Evolutionary conservation across 306 rosid genomes (phyloP).

Genomic region (Astragalus glycyphyllos): DNA sequence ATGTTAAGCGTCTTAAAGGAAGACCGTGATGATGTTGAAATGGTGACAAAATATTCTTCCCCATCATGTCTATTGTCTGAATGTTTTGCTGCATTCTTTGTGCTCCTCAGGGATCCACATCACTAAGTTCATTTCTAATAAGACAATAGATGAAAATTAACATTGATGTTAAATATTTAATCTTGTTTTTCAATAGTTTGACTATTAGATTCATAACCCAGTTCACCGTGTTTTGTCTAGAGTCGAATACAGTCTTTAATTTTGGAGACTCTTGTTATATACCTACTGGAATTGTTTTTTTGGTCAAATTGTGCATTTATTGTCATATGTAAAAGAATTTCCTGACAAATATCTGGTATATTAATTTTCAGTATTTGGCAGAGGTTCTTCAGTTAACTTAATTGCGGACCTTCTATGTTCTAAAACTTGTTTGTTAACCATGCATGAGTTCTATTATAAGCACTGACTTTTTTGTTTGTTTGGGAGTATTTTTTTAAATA

Average conservation of each 20-base stretch:
- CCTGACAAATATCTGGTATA: no score
- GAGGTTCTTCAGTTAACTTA: no score
- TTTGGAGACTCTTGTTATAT: constrained; percentile 2
- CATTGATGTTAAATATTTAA: constrained; percentile 23
- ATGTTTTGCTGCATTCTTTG: constrained; percentile 22
- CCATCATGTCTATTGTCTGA: constrained; percentile 20
- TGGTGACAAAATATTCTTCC: constrained; percentile 61
- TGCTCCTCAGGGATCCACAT: constrained; percentile 28
- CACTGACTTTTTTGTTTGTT: background rate
- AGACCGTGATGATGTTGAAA: constrained; percentile 92
- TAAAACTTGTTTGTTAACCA: background rate
- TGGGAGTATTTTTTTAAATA: background rate
- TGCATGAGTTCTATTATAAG: constrained; percentile 13
- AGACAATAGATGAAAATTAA: background rate
- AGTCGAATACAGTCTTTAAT: background rate
- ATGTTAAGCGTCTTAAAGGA: constrained; percentile 76
- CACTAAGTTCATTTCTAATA: background rate
- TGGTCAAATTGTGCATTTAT: constrained; percentile 22
- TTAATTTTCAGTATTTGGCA: no score
- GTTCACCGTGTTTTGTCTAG: constrained; percentile 1
- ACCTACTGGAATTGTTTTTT: background rate
- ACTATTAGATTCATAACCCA: constrained; percentile 6
- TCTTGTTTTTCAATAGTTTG: constrained; percentile 6
- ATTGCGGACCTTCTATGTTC: no score
- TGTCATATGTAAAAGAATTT: no score